Evolutionary conservation across 2,329 filamentous ascomycete species (phyloP).

Genomic region (Phaeophleospora eucalypticola): DNA sequence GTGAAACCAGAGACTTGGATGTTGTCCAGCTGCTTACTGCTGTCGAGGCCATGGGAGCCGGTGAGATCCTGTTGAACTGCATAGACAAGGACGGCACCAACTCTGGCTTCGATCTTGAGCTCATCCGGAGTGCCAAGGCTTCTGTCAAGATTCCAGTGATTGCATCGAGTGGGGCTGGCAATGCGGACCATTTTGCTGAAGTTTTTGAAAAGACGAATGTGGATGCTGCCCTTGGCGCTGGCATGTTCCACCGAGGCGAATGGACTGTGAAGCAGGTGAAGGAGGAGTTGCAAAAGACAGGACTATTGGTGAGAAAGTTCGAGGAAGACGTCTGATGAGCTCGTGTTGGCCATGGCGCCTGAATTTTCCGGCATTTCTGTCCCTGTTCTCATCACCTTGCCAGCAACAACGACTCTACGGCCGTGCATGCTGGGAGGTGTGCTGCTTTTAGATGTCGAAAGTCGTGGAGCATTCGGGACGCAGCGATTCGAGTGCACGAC

Average conservation of each 20-base stretch:
- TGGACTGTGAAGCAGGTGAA: conserved; percentile 95
- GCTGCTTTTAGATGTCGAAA: too few relatives aligned
- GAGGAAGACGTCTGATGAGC: conserved; percentile 56
- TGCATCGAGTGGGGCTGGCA: conserved; percentile 86
- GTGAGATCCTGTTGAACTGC: conserved; percentile 93
- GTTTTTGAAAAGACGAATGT: conserved; percentile 82
- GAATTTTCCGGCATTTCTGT: too few relatives aligned
- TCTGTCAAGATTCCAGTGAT: conserved; percentile 89
- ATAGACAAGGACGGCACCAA: conserved; percentile 97
- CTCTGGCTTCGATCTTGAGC: conserved; percentile 87
- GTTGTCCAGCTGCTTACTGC: conserved; percentile 82
- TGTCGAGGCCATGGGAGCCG: conserved; percentile 91
- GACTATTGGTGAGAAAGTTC: conserved; percentile 73
- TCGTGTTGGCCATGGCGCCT: too few relatives aligned
- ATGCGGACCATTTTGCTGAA: conserved; percentile 81
- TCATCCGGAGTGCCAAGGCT: conserved; percentile 83
- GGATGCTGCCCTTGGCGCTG: conserved; percentile 89
- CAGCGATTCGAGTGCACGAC: too few relatives aligned
- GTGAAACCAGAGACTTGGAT: conserved; percentile 90
- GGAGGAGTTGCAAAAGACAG: conserved; percentile 66
- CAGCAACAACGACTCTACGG: too few relatives aligned
- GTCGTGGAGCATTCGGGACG: too few relatives aligned
- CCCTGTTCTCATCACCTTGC: too few relatives aligned
- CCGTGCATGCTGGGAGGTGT: too few relatives aligned
- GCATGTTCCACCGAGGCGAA: conserved; percentile 95